phyloP scores from a whole-genome alignment of 768 basidiomycete species.

The Rhodosporidiobolus odoratus region DNA sequence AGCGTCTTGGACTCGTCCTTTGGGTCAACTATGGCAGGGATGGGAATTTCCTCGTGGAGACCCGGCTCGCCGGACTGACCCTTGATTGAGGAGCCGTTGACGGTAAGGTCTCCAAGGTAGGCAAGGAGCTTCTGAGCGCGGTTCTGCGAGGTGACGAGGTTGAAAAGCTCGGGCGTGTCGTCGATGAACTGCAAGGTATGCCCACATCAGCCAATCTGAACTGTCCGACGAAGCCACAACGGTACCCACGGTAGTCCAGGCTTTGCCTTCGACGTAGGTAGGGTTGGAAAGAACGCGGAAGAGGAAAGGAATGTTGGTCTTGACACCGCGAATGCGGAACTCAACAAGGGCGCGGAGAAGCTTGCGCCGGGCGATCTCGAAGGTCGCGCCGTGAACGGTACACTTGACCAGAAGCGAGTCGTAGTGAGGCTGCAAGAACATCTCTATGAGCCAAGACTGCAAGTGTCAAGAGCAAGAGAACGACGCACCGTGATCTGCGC shows the following conservation, averaged over 20 bases:
- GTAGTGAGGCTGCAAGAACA: constrained; percentile 72
- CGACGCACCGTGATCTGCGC: constrained; percentile 79
- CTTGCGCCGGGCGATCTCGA: constrained; percentile 96
- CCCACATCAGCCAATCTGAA: too few species aligned
- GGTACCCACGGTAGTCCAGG: constrained; percentile 99
- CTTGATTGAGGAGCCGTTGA: constrained; percentile 97
- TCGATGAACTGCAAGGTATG: too few species aligned
- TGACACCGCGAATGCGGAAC: constrained; percentile 76
- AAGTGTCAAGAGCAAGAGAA: constrained; percentile 3
- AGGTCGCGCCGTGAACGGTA: constrained; percentile 90
- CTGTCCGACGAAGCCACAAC: too few species aligned
- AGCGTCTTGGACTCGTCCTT: constrained; percentile 67
- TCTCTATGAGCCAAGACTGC: background rate
- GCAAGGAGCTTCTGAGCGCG: constrained; percentile 95
- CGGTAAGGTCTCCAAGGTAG: constrained; percentile 93
- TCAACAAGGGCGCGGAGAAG: constrained; percentile 99
- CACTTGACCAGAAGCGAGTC: constrained; percentile 97
- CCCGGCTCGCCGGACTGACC: constrained; percentile 94
- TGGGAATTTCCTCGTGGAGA: constrained; percentile 75
- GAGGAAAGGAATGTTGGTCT: constrained; percentile 99
- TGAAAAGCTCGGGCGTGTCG: constrained; percentile 98
- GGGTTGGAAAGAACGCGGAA: constrained; percentile 97
- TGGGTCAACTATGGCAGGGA: constrained; percentile 72
- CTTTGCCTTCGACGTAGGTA: constrained; percentile 89
- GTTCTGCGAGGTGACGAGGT: constrained; percentile 93